These are phyloP conservation scores for Pichia sp. DNA, from an alignment of 1,139 yeast species.

Conservation along the genomic window DNA sequence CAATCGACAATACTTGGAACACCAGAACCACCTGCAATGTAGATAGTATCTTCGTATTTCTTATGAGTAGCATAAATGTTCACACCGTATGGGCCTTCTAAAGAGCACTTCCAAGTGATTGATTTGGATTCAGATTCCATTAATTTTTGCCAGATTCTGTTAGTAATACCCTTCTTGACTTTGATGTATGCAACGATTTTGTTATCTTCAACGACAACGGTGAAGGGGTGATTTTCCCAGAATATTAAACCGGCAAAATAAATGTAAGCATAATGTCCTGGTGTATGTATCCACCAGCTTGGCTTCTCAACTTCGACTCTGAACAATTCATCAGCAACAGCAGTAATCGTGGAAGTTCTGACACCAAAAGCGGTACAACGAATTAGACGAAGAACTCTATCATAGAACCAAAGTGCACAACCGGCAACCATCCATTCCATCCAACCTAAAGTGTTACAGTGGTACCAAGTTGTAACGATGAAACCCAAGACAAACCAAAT, in stretches of 20 bases:
- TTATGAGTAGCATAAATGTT: slow-evolving; percentile 25
- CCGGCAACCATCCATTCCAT: slow-evolving; percentile 43
- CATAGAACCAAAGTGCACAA: slow-evolving; percentile 39
- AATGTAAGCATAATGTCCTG: slow-evolving; percentile 50
- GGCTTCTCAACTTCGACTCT: slow-evolving; percentile 43
- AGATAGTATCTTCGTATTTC: slow-evolving; percentile 50
- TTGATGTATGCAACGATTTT: slow-evolving; percentile 34
- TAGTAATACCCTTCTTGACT: slow-evolving; percentile 34
- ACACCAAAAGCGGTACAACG: slow-evolving; percentile 39
- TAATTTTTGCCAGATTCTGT: slow-evolving; percentile 25
- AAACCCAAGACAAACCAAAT: slow-evolving; percentile 37
- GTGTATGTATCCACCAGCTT: slow-evolving; percentile 33
- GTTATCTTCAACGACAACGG: slow-evolving; percentile 28
- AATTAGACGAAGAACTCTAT: slow-evolving; percentile 36
- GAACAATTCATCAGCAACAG: slow-evolving; percentile 37
- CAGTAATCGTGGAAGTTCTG: slow-evolving; percentile 26
- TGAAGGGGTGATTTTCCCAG: slow-evolving; percentile 43
- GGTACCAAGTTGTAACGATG: slow-evolving; percentile 41
- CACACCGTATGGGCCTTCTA: slow-evolving; percentile 70
- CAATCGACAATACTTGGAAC: slow-evolving; percentile 54
- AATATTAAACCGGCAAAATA: slow-evolving; percentile 22
- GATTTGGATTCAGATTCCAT: slow-evolving; percentile 15
- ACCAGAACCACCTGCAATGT: slow-evolving; percentile 74
- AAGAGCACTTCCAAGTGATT: slow-evolving; percentile 33
- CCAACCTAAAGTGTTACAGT: slow-evolving; percentile 41